A percentile compares a stretch with the other conserved stretches of the same genome.
These are phyloP conservation scores for Leptographium wingfieldii DNA, from an alignment of 2,329 filamentous ascomycete genomes.

Conservation along the genomic window DNA sequence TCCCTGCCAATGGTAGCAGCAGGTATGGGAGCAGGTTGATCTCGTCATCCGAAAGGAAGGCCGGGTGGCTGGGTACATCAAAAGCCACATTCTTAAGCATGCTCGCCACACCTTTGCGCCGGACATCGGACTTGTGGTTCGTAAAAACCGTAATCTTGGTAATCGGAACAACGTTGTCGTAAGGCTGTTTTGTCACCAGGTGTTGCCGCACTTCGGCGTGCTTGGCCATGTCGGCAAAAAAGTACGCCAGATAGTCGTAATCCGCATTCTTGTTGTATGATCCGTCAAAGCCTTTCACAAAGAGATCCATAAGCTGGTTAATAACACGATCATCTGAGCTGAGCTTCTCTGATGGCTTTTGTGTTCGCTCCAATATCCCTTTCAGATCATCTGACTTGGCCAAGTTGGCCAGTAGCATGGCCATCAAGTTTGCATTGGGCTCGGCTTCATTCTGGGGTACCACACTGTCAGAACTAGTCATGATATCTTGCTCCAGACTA, in stretches of 20 bases:
- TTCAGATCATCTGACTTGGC: constrained; percentile 67
- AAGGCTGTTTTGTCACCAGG: constrained; percentile 59
- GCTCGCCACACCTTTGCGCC: constrained; percentile 86
- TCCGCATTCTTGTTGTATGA: constrained; percentile 73
- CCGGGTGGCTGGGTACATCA: constrained; percentile 58
- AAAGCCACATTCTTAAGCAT: constrained; percentile 94
- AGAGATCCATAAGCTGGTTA: constrained; percentile 89
- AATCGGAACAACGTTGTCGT: constrained; percentile 76
- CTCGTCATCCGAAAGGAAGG: constrained; percentile 56
- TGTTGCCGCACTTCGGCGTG: constrained; percentile 62
- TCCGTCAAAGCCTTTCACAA: constrained; percentile 80
- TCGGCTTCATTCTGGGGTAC: constrained; percentile 47
- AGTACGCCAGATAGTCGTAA: constrained; percentile 86
- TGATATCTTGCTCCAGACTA: neutral
- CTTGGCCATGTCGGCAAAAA: constrained; percentile 87
- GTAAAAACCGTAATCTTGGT: constrained; percentile 93
- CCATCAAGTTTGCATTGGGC: constrained; percentile 67
- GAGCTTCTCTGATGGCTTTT: constrained; percentile 55
- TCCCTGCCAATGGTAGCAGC: constrained; percentile 74
- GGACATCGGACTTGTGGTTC: constrained; percentile 70
- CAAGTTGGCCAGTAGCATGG: constrained; percentile 90
- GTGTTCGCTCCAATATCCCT: constrained; percentile 54
- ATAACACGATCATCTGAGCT: constrained; percentile 61
- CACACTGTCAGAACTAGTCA: neutral
- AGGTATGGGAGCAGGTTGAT: constrained; percentile 82